Evolutionary conservation across 768 basidiomycete species (phyloP).

Genomic region (Clitopilus hobsonii): DNA sequence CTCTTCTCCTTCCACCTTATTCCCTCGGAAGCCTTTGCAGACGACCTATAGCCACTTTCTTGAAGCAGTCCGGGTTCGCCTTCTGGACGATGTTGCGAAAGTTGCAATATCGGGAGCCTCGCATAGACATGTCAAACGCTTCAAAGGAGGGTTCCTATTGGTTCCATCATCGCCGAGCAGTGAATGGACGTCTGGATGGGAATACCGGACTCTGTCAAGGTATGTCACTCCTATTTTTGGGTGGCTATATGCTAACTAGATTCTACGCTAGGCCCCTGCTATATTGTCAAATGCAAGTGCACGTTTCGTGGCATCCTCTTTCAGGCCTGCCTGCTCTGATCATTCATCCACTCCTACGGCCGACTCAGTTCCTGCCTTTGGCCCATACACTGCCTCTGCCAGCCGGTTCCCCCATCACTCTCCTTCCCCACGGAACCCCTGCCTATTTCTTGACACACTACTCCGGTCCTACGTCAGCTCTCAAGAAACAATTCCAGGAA

Average conservation of each 20-base stretch:
- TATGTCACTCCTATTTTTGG: slow-evolving; percentile 12
- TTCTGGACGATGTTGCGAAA: slow-evolving; percentile 51
- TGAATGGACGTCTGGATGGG: slow-evolving; percentile 68
- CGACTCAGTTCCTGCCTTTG: slow-evolving; percentile 57
- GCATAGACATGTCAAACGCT: slow-evolving; percentile 36
- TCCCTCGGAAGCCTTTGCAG: slow-evolving; percentile 41
- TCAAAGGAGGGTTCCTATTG: slow-evolving; percentile 64
- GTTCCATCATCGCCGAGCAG: slow-evolving; percentile 34
- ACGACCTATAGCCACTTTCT: slow-evolving; percentile 47
- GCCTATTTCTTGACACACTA: slow-evolving; percentile 74
- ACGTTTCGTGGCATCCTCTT: slow-evolving; percentile 27
- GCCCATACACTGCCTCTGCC: slow-evolving; percentile 35
- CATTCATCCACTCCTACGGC: slow-evolving; percentile 56
- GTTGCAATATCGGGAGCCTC: slow-evolving; percentile 26
- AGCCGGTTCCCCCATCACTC: slow-evolving; percentile 61
- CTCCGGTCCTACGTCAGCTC: slow-evolving; percentile 56
- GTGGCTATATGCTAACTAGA: slow-evolving; percentile 8
- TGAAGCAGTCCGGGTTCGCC: slow-evolving; percentile 52
- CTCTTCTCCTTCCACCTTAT: slow-evolving; percentile 18
- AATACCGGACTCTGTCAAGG: slow-evolving; percentile 48
- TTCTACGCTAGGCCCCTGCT: slow-evolving; percentile 45
- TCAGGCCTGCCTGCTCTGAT: slow-evolving; percentile 38
- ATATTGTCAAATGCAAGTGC: slow-evolving; percentile 56
- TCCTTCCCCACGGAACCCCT: slow-evolving; percentile 68
- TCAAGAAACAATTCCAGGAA: slow-evolving; percentile 59